Conservation (phyloP, 1,284 basidiomycete genomes). For the Papiliotrema terrestris region DNA sequence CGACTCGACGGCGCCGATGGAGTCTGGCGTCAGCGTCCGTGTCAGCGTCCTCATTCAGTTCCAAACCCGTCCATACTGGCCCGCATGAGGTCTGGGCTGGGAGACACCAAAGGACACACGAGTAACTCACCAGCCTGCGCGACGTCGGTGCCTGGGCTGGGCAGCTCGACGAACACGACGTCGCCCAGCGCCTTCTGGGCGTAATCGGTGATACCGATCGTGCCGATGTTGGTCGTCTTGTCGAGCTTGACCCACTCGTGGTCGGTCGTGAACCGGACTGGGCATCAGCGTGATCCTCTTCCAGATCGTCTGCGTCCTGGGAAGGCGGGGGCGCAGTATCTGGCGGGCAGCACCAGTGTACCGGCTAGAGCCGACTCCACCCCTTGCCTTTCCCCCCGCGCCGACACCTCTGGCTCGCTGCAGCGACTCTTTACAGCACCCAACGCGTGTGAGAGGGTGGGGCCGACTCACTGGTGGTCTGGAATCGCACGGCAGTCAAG, state of each 20-base stretch:
- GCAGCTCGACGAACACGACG: conserved; percentile 96
- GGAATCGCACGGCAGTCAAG: conserved; percentile 9
- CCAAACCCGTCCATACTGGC: no score
- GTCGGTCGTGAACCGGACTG: conserved; percentile 80
- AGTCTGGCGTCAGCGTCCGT: conserved; percentile 59
- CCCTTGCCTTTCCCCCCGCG: background rate
- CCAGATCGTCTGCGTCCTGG: background rate
- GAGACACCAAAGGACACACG: no score
- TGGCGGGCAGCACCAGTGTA: no score
- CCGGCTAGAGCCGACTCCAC: background rate
- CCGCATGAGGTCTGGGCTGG: no score
- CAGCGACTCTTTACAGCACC: no score
- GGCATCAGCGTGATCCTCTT: background rate
- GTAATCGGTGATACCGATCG: conserved; percentile 86
- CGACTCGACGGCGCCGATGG: conserved; percentile 94
- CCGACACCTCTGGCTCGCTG: no score
- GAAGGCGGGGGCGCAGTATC: background rate
- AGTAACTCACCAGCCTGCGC: conserved; percentile 71
- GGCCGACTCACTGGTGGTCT: conserved; percentile 4
- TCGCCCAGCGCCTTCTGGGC: conserved; percentile 92
- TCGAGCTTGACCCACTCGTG: conserved; percentile 89
- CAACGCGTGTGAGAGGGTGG: background rate
- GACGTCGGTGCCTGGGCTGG: conserved; percentile 65
- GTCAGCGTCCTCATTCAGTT: no score
- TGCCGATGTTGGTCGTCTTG: conserved; percentile 72